Conservation (phyloP, 768 basidiomycete species). For the Suillus hirtellus region DNA sequence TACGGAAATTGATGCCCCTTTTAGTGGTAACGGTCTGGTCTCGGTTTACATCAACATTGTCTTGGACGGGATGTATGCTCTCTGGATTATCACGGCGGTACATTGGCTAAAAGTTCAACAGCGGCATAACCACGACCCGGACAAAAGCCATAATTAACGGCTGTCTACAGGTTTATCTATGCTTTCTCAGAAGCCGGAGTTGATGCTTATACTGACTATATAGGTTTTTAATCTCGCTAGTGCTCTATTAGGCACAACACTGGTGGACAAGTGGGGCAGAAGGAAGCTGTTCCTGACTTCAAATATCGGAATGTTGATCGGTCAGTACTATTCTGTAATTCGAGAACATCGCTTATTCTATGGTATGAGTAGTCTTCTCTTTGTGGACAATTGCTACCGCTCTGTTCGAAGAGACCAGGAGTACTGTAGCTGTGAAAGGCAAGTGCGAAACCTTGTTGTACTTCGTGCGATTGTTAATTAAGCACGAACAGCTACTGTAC, state of each 20-base stretch:
- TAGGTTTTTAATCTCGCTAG: constrained; percentile 65
- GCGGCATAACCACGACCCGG: constrained; percentile 50
- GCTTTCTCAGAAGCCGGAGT: not conserved
- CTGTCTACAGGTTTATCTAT: constrained; percentile 47
- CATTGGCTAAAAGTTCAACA: not conserved
- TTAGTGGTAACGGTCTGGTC: constrained; percentile 66
- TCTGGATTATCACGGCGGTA: no score
- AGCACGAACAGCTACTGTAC: constrained; percentile 51
- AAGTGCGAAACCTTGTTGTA: not conserved
- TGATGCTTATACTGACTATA: not conserved
- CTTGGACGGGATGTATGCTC: constrained; percentile 49
- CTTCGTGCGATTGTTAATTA: not conserved
- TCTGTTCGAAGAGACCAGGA: constrained; percentile 33
- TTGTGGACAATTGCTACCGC: constrained; percentile 55
- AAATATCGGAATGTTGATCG: constrained; percentile 56
- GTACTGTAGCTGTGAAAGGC: constrained; percentile 33
- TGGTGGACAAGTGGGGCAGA: constrained; percentile 69
- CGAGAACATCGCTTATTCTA: not conserved
- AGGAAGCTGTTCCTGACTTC: constrained; percentile 68
- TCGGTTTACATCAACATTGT: constrained; percentile 76
- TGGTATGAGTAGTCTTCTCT: constrained; percentile 43
- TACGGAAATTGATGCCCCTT: not conserved
- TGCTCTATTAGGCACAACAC: constrained; percentile 58
- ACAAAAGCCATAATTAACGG: constrained; percentile 67
- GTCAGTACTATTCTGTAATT: constrained; percentile 33